phyloP scores from a whole-genome alignment of 108 stramenopile species.

The Pinguiococcus pyrenoidosus region DNA sequence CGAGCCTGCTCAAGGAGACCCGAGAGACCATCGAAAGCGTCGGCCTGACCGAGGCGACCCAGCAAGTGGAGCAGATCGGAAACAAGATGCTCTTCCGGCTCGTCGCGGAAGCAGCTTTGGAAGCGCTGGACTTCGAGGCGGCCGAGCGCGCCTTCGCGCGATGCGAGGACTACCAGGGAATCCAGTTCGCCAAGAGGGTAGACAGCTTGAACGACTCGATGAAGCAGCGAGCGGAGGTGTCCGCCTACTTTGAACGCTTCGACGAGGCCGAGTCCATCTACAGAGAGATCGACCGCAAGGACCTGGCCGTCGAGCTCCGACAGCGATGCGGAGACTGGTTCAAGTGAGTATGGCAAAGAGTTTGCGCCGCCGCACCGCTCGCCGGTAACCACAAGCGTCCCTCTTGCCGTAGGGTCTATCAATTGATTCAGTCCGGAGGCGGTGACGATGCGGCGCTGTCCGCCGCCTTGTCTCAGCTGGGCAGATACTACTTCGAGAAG shows the following conservation, averaged over 20 bases:
- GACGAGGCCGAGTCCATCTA: constrained; percentile 45
- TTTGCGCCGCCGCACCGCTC: too few relatives aligned
- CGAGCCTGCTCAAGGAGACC: constrained; percentile 23
- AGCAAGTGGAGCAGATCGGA: neutral
- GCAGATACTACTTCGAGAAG: constrained; percentile 33
- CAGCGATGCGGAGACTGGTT: constrained; percentile 41
- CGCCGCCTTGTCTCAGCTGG: constrained; percentile 24
- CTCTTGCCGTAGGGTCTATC: too few relatives aligned
- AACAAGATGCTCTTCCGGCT: constrained; percentile 26
- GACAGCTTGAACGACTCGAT: constrained; percentile 18
- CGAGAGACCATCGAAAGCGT: constrained; percentile 23
- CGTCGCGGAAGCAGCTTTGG: constrained; percentile 39
- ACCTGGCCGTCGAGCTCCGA: constrained; percentile 40
- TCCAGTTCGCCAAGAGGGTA: constrained; percentile 38
- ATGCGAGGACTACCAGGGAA: constrained; percentile 35
- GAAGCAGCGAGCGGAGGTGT: constrained; percentile 34
- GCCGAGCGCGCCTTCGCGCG: constrained; percentile 43
- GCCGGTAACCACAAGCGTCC: too few relatives aligned
- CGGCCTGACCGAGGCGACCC: constrained; percentile 14
- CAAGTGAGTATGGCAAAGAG: too few relatives aligned
- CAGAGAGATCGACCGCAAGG: constrained; percentile 45
- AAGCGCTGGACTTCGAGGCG: constrained; percentile 29
- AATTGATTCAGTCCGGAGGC: constrained; percentile 28
- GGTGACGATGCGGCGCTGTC: constrained; percentile 36
- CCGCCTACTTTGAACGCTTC: constrained; percentile 35